Evolutionary conservation across 2,329 filamentous ascomycete species (phyloP), one percentile per base, ranked within the genome.

Genomic region (Hypomyces rosellus): DNA sequence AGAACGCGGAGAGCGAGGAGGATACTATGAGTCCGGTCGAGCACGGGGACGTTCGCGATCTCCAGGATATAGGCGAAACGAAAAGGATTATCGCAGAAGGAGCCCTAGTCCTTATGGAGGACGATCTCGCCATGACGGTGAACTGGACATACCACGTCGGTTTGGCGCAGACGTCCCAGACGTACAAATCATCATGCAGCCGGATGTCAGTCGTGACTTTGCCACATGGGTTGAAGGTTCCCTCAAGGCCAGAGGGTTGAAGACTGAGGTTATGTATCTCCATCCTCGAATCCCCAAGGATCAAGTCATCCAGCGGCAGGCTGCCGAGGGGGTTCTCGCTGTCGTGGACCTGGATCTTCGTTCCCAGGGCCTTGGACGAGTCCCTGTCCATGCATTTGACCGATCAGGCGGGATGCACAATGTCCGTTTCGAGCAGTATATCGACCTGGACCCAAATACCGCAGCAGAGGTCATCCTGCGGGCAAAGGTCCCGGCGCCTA

Each of bases 341-440:
- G 87, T 96, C 13, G 83, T 89, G 5, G 85, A 89, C 59, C 77
- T 97, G 13, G 84, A 87, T 53, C 74, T 82, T 46, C 74, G 76
- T 42, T 81, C 88, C 18, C 86, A 95, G 61, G 74, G 76, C 34
- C 78, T 78, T 2, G 83, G 84, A 56, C 90, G 85, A 63, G 86
- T 97, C 46, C 81, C 87, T 0, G 72, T 96, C 3, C 88, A 92
- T 59, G 81, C 95, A 5, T 96, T 96, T 62, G 87, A 95, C 67
- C 85, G 90, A 22, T 85, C 82, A 38, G 78, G 75, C 9, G 88
- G 88, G n/a, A 74, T 75, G 15, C 81, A 81, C 59, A 90, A 88
- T 56, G 84, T 95, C 52, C 82, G 84, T 40, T 96, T 89, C 64
- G 88, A 95, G 59, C 86, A 95, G 64, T 97, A 97, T 65, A 81